Evolutionary conservation across 139 green algal species (phyloP).

Genomic region (Picochlorum sp.): DNA sequence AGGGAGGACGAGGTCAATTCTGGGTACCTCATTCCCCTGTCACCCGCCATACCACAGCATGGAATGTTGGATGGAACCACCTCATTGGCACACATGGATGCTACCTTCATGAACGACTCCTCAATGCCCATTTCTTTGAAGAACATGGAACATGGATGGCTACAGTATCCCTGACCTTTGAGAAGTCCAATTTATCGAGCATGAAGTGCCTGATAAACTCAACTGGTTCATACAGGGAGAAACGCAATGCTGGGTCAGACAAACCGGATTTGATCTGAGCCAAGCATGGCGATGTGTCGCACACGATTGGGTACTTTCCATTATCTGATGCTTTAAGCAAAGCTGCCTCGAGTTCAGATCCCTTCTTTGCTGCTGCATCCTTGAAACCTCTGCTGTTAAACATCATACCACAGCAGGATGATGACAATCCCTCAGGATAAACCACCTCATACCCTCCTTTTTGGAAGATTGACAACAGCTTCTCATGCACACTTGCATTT

Average conservation of each 20-base stretch:
- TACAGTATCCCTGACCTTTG: constrained; percentile 62
- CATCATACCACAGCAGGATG: constrained; percentile 72
- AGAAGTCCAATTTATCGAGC: constrained; percentile 89
- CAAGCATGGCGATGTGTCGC: constrained; percentile 89
- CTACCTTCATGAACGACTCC: constrained; percentile 76
- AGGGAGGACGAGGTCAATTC: constrained; percentile 79
- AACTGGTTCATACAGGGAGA: constrained; percentile 89
- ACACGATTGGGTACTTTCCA: constrained; percentile 87
- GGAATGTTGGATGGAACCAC: constrained; percentile 71
- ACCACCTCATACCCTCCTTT: constrained; percentile 78
- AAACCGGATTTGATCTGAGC: constrained; percentile 71
- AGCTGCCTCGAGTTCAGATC: constrained; percentile 58
- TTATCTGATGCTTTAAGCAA: constrained; percentile 77
- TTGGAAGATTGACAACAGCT: constrained; percentile 80
- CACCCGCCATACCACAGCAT: constrained; percentile 95
- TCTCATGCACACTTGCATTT: constrained; percentile 72
- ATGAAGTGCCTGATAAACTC: constrained; percentile 92
- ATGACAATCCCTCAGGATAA: constrained; percentile 65
- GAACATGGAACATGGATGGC: constrained; percentile 94
- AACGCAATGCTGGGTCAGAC: constrained; percentile 59
- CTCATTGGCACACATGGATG: constrained; percentile 69
- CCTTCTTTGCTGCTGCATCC: constrained; percentile 58
- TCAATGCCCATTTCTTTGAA: constrained; percentile 96
- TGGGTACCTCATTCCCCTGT: constrained; percentile 89
- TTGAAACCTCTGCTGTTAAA: constrained; percentile 91